Evolutionary conservation across 257 asterid genomes (phyloP), one percentile per base, ranked within the genome.

Genomic region (Catharanthus roseus): DNA sequence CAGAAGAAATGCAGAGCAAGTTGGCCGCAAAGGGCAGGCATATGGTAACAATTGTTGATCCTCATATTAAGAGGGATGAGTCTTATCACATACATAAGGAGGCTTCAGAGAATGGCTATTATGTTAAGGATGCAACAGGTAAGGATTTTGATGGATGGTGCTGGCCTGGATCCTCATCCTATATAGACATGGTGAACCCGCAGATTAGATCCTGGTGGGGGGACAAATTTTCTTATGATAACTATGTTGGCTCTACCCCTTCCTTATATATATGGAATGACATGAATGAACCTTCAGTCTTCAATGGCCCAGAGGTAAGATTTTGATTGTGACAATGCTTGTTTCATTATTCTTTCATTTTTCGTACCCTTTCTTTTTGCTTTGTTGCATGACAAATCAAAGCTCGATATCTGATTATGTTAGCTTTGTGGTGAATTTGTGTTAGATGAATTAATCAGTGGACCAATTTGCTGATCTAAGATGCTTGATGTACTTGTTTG

Each of bases 141-240:
- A 89, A 88, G 80, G 99, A 95, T 79, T 95, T 83, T 63, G 99
- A 95, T 75, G 99, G 99, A 54, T 95, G 99, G 99, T 95, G 99
- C 79, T 95, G 99, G 99, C 81, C 97, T 81, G 99, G 99, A 61
- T 88, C 99, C 61, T 95, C 99, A 2, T 95, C 99, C 1, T 95
- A 95, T 79, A 53, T 80, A 71, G 99, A 95, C 81, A 70, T 95
- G 85, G 66, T 89, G 80, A 89, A 88, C 83, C 99, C 97, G 5
- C 85, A 89, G 79, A 91, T 95, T 78, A 85, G 99, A 86, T 83
- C 92, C 66, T 95, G 99, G 99, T 95, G 99, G 99, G 90, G 84
- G 21, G 91, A 85, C 33, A 86, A 88, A 74, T 95, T 91, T 82
- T 86, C 92, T 2, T 87, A 79, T 53, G 79, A 85, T 50, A 88